A percentile compares a stretch with the other conserved stretches of the same genome.
Evolutionary conservation across 2,329 filamentous ascomycete genomes (phyloP).

Genomic region (Coccinonectria pachysandricola): DNA sequence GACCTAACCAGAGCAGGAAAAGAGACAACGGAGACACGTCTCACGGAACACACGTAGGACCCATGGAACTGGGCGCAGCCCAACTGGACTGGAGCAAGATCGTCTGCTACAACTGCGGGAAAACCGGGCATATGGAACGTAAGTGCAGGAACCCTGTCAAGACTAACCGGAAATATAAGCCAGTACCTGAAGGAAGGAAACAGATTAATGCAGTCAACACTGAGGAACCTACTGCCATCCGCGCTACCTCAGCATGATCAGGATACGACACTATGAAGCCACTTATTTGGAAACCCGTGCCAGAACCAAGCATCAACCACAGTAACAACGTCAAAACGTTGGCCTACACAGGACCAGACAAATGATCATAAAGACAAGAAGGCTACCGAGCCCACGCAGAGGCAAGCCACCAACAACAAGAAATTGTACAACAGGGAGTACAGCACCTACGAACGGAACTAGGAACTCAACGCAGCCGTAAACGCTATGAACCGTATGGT

Average conservation of each 20-base stretch:
- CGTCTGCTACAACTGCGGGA: neutral
- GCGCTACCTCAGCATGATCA: neutral
- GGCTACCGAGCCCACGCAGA: neutral
- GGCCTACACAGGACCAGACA: too few species aligned
- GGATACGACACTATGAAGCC: too few species aligned
- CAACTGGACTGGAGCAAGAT: too few species aligned
- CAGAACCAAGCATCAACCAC: neutral
- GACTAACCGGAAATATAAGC: neutral
- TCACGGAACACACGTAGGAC: neutral
- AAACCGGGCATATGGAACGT: neutral
- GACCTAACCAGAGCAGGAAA: too few species aligned
- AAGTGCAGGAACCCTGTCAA: neutral
- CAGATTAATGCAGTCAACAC: neutral
- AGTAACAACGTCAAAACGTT: neutral
- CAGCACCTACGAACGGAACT: neutral
- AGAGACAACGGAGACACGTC: too few species aligned
- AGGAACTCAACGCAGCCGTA: neutral
- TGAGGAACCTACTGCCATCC: neutral
- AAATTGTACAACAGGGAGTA: neutral
- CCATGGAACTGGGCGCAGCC: neutral
- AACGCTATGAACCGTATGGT: too few species aligned
- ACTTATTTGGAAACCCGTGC: neutral
- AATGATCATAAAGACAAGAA: neutral
- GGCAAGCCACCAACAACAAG: neutral
- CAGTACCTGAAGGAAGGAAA: neutral